These are phyloP conservation scores for Aspergillus glaucus DNA, from an alignment of 2,329 filamentous ascomycete genomes.

Conservation along the genomic window DNA sequence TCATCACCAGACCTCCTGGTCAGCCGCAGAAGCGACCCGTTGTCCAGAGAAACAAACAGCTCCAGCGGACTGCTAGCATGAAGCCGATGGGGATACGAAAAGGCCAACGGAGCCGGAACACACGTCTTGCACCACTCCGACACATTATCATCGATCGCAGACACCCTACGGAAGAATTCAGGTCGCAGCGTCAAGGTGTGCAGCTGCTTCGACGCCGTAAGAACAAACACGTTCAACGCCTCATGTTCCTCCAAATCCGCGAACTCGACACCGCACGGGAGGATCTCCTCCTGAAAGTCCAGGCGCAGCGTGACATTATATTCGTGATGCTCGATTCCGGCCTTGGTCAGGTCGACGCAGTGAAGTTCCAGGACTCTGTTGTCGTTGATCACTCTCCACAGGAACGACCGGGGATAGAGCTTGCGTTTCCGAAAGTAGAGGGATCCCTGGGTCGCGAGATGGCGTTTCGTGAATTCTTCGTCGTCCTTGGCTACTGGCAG, in stretches of 20 bases:
- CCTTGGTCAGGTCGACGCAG: constrained; percentile 71
- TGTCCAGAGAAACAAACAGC: constrained; percentile 63
- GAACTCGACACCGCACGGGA: constrained; percentile 72
- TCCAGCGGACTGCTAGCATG: constrained; percentile 66
- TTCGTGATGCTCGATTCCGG: constrained; percentile 55
- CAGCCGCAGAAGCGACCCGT: constrained; percentile 55
- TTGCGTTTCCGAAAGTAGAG: constrained; percentile 77
- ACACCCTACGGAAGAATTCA: constrained; percentile 69
- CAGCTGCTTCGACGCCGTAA: constrained; percentile 72
- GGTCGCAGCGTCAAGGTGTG: constrained; percentile 78
- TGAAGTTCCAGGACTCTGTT: constrained; percentile 75
- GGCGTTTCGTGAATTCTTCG: constrained; percentile 61
- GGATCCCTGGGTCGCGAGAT: constrained; percentile 71
- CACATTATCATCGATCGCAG: constrained; percentile 66
- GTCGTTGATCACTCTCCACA: constrained; percentile 84
- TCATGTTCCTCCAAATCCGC: constrained; percentile 74
- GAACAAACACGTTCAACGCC: constrained; percentile 68
- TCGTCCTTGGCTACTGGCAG: constrained; percentile 52
- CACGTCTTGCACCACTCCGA: constrained; percentile 70
- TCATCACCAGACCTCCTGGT: constrained; percentile 53
- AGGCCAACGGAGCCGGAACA: constrained; percentile 64
- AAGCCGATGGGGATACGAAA: constrained; percentile 75
- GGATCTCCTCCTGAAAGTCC: constrained; percentile 66
- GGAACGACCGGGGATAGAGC: constrained; percentile 72
- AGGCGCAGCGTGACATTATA: constrained; percentile 71